Percentiles rank a stretch among this genome's conserved stretches.
These are phyloP conservation scores for Gossypium anomalum DNA, from an alignment of 345 rosid species.

Conservation along the genomic window DNA sequence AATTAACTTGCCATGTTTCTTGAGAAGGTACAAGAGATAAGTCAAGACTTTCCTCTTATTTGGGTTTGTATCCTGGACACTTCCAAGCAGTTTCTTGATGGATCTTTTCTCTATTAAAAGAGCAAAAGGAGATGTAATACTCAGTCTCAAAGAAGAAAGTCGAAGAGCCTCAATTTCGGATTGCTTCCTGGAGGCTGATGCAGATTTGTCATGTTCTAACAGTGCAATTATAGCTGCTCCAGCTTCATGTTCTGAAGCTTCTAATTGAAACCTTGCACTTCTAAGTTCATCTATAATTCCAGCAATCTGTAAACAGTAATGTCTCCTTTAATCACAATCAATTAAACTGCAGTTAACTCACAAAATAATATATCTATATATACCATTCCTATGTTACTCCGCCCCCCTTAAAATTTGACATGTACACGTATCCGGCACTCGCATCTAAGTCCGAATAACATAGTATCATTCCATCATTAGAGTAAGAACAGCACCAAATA, in stretches of 20 bases:
- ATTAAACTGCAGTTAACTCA: not conserved
- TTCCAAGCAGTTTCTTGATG: constrained; percentile 26
- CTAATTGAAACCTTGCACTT: constrained; percentile 25
- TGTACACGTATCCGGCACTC: not conserved
- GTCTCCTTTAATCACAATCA: not conserved
- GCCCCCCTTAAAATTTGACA: not conserved
- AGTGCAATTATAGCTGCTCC: constrained; percentile 24
- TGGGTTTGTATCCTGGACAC: constrained; percentile 16
- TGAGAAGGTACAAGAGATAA: constrained; percentile 31
- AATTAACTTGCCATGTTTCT: constrained; percentile 28
- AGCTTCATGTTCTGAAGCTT: constrained; percentile 39
- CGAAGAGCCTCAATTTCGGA: constrained; percentile 31
- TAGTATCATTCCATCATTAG: not conserved
- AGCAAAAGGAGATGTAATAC: constrained; percentile 29
- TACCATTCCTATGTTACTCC: not conserved
- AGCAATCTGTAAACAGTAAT: constrained; percentile 31
- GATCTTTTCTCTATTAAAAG: constrained; percentile 33
- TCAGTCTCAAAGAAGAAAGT: constrained; percentile 29
- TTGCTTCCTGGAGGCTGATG: constrained; percentile 18
- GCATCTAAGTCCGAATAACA: not conserved
- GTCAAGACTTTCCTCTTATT: constrained; percentile 24
- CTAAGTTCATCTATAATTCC: constrained; percentile 31
- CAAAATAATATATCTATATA: not conserved
- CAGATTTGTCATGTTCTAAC: constrained; percentile 19
- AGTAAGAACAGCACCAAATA: not conserved